A percentile compares a stretch with the other conserved stretches of the same genome.
phyloP scores from a whole-genome alignment of 2,329 filamentous ascomycete genomes.

The Microsporum audouinii region DNA sequence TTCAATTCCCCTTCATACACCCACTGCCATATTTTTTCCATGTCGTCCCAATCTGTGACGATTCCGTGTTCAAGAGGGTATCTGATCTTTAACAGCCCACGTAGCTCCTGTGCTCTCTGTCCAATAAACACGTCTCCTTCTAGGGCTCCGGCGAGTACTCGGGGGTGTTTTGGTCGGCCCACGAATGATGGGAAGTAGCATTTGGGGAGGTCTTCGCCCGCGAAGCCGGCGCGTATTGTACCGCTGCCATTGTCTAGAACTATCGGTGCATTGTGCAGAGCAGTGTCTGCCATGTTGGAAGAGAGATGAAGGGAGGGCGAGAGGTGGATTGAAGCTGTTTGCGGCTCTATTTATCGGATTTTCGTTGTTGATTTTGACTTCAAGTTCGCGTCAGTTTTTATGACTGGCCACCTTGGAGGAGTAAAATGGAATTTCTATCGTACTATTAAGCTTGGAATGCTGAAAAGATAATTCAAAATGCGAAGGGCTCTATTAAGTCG shows the following conservation, averaged over 20 bases:
- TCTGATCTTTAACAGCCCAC: slow-evolving; percentile 85
- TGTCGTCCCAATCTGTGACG: slow-evolving; percentile 98
- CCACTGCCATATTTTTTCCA: slow-evolving; percentile 99
- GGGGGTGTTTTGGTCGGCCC: slow-evolving; percentile 84
- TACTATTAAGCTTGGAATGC: not conserved
- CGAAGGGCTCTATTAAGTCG: not conserved
- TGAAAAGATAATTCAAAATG: not conserved
- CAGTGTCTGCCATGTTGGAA: slow-evolving; percentile 47
- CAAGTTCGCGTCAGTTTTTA: not conserved
- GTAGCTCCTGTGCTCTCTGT: slow-evolving; percentile 76
- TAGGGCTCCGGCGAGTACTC: slow-evolving; percentile 88
- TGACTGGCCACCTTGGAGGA: not conserved
- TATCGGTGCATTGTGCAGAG: slow-evolving; percentile 91
- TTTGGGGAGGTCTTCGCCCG: slow-evolving; percentile 88
- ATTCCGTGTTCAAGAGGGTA: slow-evolving; percentile 97
- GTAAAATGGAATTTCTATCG: not conserved
- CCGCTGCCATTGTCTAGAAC: slow-evolving; percentile 98
- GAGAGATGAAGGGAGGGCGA: slow-evolving; percentile 1
- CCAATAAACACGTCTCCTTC: slow-evolving; percentile 98
- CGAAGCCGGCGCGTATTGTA: slow-evolving; percentile 93
- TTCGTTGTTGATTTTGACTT: not conserved
- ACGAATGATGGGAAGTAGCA: slow-evolving; percentile 97
- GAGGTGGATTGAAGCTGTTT: not conserved
- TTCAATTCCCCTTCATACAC: slow-evolving; percentile 94
- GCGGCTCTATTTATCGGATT: not conserved